A percentile compares a stretch with the other conserved stretches of the same genome.
Conservation (phyloP, 208 protist species). For the Novymonas esmeraldas region DNA sequence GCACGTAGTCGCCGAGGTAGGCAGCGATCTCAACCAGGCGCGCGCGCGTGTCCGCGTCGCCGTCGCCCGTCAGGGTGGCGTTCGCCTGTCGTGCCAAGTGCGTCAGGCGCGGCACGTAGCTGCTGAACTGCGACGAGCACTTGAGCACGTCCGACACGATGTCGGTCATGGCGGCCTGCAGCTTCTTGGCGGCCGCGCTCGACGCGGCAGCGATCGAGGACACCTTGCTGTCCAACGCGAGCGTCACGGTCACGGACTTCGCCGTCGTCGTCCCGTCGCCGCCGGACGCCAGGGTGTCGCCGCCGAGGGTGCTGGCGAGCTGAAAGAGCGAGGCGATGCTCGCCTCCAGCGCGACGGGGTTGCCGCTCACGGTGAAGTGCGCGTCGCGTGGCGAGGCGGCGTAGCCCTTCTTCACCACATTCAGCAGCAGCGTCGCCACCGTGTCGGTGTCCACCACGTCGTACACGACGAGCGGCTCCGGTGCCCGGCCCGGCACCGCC, state of each 20-base stretch:
- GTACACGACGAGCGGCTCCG: slow-evolving; percentile 35
- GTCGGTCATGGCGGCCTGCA: slow-evolving; percentile 30
- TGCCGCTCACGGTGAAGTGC: slow-evolving; percentile 23
- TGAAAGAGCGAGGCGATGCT: slow-evolving; percentile 29
- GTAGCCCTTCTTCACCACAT: slow-evolving; percentile 44
- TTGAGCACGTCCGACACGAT: slow-evolving; percentile 39
- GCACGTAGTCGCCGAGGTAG: slow-evolving; percentile 45
- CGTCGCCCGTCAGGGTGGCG: slow-evolving; percentile 5
- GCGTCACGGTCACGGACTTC: slow-evolving; percentile 18
- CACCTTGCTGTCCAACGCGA: slow-evolving; percentile 20
- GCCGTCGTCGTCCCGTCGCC: slow-evolving; percentile 14
- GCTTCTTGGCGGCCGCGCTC: slow-evolving; percentile 1
- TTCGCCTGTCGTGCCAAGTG: slow-evolving; percentile 42
- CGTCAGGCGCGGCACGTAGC: slow-evolving; percentile 41
- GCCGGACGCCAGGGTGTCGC: slow-evolving; percentile 1
- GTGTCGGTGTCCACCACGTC: slow-evolving; percentile 46
- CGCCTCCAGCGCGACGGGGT: slow-evolving; percentile 13
- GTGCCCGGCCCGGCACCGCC: slow-evolving; percentile 3
- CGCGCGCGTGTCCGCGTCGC: slow-evolving; percentile 10
- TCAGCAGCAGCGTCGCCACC: slow-evolving; percentile 40
- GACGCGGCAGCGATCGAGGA: slow-evolving; percentile 10
- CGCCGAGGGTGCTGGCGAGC: slow-evolving; percentile 17
- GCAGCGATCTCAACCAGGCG: slow-evolving; percentile 37
- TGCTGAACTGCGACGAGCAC: slow-evolving; percentile 49
- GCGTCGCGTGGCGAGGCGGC: slow-evolving; percentile 29